These are phyloP conservation scores for Lachnellula arida DNA, from an alignment of 2,329 filamentous ascomycete genomes.

Conservation along the genomic window DNA sequence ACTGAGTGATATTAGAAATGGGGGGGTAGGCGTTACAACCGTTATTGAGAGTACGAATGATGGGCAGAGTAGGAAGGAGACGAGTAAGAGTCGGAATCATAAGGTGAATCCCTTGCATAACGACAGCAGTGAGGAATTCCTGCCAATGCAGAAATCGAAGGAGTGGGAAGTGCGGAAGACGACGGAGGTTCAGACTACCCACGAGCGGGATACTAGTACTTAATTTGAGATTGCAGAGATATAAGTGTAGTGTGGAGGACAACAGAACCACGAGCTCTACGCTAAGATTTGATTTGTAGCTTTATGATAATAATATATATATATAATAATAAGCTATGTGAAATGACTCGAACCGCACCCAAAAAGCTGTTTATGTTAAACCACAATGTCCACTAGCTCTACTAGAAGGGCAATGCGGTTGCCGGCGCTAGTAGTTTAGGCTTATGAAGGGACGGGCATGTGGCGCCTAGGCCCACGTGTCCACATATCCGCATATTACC, in stretches of 20 bases:
- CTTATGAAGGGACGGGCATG: too few species aligned
- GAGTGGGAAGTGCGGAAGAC: conserved; percentile 12
- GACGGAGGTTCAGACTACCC: conserved; percentile 10
- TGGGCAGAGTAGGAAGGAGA: not conserved
- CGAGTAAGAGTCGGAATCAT: conserved; percentile 2
- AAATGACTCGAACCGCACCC: too few species aligned
- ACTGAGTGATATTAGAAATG: conserved; percentile 8
- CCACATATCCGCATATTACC: too few species aligned
- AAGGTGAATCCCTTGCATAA: conserved; percentile 5
- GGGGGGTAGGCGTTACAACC: conserved; percentile 11
- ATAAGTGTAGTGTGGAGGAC: not conserved
- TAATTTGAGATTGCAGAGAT: not conserved
- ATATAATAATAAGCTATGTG: too few species aligned
- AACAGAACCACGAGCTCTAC: too few species aligned
- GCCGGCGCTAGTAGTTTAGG: too few species aligned
- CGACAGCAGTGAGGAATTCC: conserved; percentile 15
- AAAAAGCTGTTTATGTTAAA: too few species aligned
- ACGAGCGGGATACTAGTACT: not conserved
- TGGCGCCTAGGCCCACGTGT: too few species aligned
- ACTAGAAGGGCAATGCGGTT: too few species aligned
- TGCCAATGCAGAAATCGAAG: not conserved
- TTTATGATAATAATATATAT: too few species aligned
- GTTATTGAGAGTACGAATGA: conserved; percentile 9
- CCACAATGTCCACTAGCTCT: too few species aligned
- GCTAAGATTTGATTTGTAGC: too few species aligned